Percentiles rank a stretch among this genome's conserved stretches.
Conservation (phyloP, 2,329 filamentous ascomycete species). For the Apiospora aurea region DNA sequence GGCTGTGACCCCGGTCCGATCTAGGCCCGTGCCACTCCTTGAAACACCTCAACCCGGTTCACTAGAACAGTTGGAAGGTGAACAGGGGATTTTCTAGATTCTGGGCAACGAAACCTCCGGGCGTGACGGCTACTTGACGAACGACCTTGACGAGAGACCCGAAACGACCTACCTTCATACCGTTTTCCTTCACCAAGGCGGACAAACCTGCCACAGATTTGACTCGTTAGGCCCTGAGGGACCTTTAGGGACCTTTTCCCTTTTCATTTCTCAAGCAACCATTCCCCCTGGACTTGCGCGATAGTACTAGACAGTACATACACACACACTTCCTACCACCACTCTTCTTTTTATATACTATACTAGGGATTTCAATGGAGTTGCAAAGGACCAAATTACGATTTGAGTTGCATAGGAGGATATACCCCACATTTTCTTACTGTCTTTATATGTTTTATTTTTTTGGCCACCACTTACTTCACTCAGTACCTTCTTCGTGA, state of each 20-base stretch:
- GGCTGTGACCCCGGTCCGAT: neutral
- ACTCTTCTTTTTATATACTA: neutral
- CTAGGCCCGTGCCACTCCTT: neutral
- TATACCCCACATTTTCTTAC: conserved; percentile 31
- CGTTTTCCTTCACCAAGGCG: neutral
- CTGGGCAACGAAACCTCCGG: conserved; percentile 5
- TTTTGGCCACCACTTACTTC: neutral
- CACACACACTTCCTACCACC: neutral
- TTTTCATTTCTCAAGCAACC: neutral
- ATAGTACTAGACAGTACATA: conserved; percentile 16
- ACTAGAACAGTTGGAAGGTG: neutral
- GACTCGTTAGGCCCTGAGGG: neutral
- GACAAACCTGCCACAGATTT: neutral
- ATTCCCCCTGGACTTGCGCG: neutral
- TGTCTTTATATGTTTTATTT: conserved; percentile 8
- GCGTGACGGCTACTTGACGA: conserved; percentile 5
- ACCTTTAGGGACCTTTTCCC: neutral
- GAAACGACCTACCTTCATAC: conserved; percentile 1
- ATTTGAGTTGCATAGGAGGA: conserved; percentile 27
- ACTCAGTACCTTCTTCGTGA: conserved; percentile 3
- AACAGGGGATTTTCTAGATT: neutral
- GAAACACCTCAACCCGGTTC: neutral
- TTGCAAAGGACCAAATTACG: conserved; percentile 14
- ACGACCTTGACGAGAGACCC: conserved; percentile 10
- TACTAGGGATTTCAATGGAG: conserved; percentile 23